Base-by-base conservation (phyloP, 106 monocot genomes). In the Ottelia alismoides region DNA sequence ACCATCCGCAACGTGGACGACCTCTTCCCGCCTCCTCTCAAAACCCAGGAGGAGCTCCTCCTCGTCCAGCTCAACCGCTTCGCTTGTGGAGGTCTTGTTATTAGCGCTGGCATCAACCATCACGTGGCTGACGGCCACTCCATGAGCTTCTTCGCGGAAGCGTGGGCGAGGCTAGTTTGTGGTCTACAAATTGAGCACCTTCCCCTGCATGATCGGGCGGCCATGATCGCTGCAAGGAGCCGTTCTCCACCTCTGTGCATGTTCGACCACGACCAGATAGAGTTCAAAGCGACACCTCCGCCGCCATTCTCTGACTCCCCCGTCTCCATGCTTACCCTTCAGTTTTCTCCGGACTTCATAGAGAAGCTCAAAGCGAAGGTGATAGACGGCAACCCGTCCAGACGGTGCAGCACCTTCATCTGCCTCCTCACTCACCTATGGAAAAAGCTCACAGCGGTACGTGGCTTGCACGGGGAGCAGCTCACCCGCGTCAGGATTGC, bases 331-430 rank as follows among this genome's bases (percentile, higher is more conserved):
- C 19, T 57, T 16, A 17, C 43, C 20, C 23, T 43, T 16, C 57
- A 57, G 23, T 57, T 21, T 40, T 57, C 57, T 40, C 20, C 20
- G 0, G 22, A 57, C 7, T 57, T 57, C 22, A 2, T 57, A 10
- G 31, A 31, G 12, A 22, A 21, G 22, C 57, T 57, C 22, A 57
- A 57, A 40, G 40, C 22, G 3, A 57, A 12, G 35, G 27, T 57
- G 29, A 1, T 16, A 14, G 12, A n/a, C n/a, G n/a, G n/a, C n/a
- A n/a, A n/a, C n/a, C 56, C 56, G 3, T 14, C 16, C 54, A 11
- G 57, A 40, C 31, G 57, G 40, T 57, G 21, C 57, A 57, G 57
- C 40, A 57, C 57, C 22, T 57, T 57, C 16, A 27, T 29, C 20
- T 55, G 54, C 27, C 54, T 55, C 20, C 54, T 55, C 12, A 9